Evolutionary conservation across 2,329 filamentous ascomycete species (phyloP).

Genomic region (Fusarium sp.): DNA sequence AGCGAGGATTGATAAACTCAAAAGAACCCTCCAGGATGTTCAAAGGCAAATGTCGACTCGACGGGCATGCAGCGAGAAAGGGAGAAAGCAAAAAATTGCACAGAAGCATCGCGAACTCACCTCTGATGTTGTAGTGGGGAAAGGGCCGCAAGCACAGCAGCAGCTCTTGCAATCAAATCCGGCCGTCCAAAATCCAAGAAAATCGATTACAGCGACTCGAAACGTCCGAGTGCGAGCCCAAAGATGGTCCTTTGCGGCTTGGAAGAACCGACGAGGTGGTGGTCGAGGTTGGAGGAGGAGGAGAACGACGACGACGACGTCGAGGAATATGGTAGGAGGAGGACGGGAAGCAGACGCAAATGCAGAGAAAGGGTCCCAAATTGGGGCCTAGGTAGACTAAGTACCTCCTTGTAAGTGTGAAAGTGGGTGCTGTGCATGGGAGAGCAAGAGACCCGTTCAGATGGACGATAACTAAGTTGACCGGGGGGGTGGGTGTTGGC

Average conservation of each 20-base stretch:
- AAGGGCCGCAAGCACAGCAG: constrained; percentile 33
- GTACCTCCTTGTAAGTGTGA: constrained; percentile 41
- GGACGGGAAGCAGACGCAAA: constrained; percentile 23
- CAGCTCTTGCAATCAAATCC: constrained; percentile 22
- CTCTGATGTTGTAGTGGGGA: constrained; percentile 28
- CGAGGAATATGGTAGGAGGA: constrained; percentile 29
- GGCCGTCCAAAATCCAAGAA: constrained; percentile 23
- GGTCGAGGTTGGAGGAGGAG: constrained; percentile 31
- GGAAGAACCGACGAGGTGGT: constrained; percentile 35
- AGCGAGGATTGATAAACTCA: constrained; percentile 7
- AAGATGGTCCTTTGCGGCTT: constrained; percentile 33
- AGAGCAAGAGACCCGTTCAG: constrained; percentile 28
- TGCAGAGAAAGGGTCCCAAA: constrained; percentile 36
- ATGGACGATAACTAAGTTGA: constrained; percentile 22
- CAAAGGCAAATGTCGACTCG: constrained; percentile 1
- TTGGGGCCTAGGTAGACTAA: constrained; percentile 38
- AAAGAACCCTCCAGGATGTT: not conserved
- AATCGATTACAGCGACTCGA: constrained; percentile 22
- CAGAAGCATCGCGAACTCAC: constrained; percentile 38
- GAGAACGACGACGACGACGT: constrained; percentile 21
- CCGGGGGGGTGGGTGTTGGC: constrained; percentile 26
- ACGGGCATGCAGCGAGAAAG: constrained; percentile 18
- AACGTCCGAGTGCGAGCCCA: constrained; percentile 30
- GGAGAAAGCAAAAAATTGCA: not conserved
- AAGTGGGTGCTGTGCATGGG: constrained; percentile 27